Base-by-base conservation (phyloP, 768 basidiomycete species). In the Scleroderma citrinum region DNA sequence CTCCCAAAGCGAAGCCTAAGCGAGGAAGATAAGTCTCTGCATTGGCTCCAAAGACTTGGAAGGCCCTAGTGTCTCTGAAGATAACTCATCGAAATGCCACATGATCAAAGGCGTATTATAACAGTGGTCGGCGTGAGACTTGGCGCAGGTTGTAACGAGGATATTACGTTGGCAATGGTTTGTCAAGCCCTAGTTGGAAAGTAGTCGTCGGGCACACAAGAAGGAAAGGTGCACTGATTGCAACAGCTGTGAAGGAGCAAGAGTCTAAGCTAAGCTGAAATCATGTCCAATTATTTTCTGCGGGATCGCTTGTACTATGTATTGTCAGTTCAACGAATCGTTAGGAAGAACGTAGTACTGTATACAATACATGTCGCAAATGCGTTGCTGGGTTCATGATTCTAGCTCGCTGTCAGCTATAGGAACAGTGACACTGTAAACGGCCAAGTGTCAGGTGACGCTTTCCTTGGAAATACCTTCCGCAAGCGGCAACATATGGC, bases 11-110 rank as follows among this genome's bases (percentile, higher is more conserved):
- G 89, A 88, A 0, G 89, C 85, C 30, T 87, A 76, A 36, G 84
- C 79, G 31, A 98, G 81, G 47, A 97, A 71, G 50, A 97, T 77
- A 0, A 94, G 96, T 69, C 97, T 97, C 23, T 95, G 95, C 97
- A 68, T 95, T 96, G 1, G 94, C 92, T 29, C 95, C 95, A 60
- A 96, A 95, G 51, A 97, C 73, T 63, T 95, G 91, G 65, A 93
- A 89, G 26, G 92, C 71, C 16, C 91, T 81, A 30, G 62, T 93
- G 77, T 59, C 80, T 83, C 73, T 87, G 94, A 38, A 98, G 82
- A 19, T 85, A 76, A 41, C 87, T 81, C 91, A 93, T 55, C 56
- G 51, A 50, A 50, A 36, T 38, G 32, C 26, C 26, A 26, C 21
- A 20, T 30, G 17, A 11, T 29, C 26, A 29, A 29, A 8, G 5